Evolutionary conservation across 2,329 filamentous ascomycete species (phyloP).

Genomic region (Verticillium albo-atrum): DNA sequence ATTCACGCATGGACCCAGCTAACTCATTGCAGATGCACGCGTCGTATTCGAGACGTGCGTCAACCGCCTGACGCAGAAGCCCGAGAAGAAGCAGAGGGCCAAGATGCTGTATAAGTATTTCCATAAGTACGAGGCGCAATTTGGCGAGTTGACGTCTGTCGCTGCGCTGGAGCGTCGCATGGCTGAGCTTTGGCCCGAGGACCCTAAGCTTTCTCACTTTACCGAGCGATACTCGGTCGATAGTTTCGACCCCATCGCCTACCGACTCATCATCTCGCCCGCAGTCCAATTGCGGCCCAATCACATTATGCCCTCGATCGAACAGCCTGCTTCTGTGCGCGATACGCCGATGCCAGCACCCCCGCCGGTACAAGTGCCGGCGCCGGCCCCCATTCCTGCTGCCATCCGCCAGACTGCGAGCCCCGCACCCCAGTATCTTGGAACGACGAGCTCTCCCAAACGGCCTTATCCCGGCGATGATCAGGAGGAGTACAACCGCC

Average conservation of each 20-base stretch:
- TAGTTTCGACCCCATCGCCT: constrained; percentile 75
- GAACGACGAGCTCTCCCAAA: constrained; percentile 50
- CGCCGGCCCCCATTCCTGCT: neutral
- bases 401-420: constrained; percentile 26
- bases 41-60: constrained; percentile 96
- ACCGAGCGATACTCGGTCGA: constrained; percentile 68
- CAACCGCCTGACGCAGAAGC: constrained; percentile 72
- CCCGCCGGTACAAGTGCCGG: neutral
- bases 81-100: constrained; percentile 68
- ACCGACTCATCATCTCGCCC: constrained; percentile 81
- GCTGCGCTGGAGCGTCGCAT: constrained; percentile 88
- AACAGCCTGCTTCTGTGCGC: constrained; percentile 40
- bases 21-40: constrained; percentile 64
- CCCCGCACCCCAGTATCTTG: constrained; percentile 42
- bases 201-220: constrained; percentile 73
- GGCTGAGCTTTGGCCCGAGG: constrained; percentile 87
- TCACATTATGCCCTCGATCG: constrained; percentile 44
- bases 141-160: constrained; percentile 87
- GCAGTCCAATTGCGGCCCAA: constrained; percentile 70
- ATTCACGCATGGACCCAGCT: constrained; percentile 6
- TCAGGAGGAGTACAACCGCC: constrained; percentile 64
- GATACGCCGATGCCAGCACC: constrained; percentile 38
- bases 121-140: constrained; percentile 91
- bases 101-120: constrained; percentile 88
- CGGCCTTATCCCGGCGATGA: constrained; percentile 65